phyloP scores from a whole-genome alignment of 352 stramenopile species.

The Phytophthora fragariae region DNA sequence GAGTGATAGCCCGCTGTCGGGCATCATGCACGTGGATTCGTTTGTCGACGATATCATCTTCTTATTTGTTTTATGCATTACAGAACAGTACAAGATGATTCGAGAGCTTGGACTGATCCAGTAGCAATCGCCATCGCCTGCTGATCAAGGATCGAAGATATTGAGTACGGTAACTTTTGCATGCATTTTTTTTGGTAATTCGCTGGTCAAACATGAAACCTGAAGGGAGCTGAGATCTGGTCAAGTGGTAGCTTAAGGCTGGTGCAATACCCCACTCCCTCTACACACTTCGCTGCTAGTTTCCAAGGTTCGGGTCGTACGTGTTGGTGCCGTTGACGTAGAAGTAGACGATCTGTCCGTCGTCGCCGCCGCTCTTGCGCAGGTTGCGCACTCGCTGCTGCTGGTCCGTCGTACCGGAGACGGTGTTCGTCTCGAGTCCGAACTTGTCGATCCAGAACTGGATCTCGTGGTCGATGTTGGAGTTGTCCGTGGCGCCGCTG shows the following conservation, averaged over 20 bases:
- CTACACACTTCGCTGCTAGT: conserved; percentile 1
- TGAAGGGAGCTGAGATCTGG: too few relatives aligned
- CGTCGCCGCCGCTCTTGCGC: neutral
- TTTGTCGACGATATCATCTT: neutral
- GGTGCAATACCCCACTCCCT: too few relatives aligned
- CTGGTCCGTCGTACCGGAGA: neutral
- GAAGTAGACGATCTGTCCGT: conserved; percentile 34
- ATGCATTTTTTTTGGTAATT: neutral
- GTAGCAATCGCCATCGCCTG: conserved; percentile 11
- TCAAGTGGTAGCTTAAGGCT: too few relatives aligned
- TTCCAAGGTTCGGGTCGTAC: conserved; percentile 15
- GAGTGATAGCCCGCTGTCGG: neutral
- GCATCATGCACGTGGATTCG: neutral
- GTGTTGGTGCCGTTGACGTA: conserved; percentile 45
- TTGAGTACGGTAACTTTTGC: neutral
- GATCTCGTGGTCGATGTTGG: conserved; percentile 55
- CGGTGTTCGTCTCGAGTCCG: conserved; percentile 21
- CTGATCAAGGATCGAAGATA: neutral
- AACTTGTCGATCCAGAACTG: conserved; percentile 62
- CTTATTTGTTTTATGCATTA: neutral
- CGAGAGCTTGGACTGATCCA: conserved; percentile 52
- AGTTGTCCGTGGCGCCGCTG: conserved; percentile 51
- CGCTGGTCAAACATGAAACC: neutral
- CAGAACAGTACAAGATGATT: conserved; percentile 73
- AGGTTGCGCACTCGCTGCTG: neutral